Conservation (phyloP, 192 early-diverging fungal genomes). For the Entomortierella lignicola region DNA sequence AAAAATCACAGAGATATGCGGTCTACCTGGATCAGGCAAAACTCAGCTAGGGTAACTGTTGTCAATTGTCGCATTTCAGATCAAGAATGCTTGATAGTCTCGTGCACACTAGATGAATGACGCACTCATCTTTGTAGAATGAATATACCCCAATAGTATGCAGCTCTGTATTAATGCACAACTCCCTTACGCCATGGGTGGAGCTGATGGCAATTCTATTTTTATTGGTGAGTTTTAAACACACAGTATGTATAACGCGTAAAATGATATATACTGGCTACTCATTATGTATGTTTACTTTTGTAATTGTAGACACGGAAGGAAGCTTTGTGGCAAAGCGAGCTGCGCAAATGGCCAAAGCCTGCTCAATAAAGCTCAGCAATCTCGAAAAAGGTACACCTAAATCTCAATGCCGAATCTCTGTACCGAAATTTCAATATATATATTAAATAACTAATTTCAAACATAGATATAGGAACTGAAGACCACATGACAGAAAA, state of each 20-base stretch:
- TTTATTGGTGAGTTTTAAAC: slow-evolving; percentile 30
- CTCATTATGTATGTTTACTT: not conserved
- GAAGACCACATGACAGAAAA: not conserved
- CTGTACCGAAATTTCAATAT: too few species aligned
- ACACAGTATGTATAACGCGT: not conserved
- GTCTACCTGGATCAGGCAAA: slow-evolving; percentile 33
- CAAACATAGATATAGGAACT: not conserved
- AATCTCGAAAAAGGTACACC: too few species aligned
- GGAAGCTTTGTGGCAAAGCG: slow-evolving; percentile 49
- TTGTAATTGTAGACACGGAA: slow-evolving; percentile 39
- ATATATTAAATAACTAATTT: too few species aligned
- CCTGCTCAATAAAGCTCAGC: not conserved
- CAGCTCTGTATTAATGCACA: slow-evolving; percentile 52
- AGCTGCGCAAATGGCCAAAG: slow-evolving; percentile 20
- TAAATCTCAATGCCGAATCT: too few species aligned
- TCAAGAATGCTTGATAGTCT: too few species aligned
- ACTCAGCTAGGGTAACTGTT: slow-evolving; percentile 39
- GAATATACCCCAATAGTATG: slow-evolving; percentile 4
- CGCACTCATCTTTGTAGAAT: not conserved
- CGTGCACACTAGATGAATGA: too few species aligned
- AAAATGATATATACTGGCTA: not conserved
- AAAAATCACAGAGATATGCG: slow-evolving; percentile 45
- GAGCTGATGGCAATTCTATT: slow-evolving; percentile 33
- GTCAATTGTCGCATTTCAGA: too few species aligned
- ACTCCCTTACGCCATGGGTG: slow-evolving; percentile 8